These are phyloP conservation scores for Pseudophaeomoniella oleicola DNA, from an alignment of 2,329 filamentous ascomycete genomes.

Conservation along the genomic window DNA sequence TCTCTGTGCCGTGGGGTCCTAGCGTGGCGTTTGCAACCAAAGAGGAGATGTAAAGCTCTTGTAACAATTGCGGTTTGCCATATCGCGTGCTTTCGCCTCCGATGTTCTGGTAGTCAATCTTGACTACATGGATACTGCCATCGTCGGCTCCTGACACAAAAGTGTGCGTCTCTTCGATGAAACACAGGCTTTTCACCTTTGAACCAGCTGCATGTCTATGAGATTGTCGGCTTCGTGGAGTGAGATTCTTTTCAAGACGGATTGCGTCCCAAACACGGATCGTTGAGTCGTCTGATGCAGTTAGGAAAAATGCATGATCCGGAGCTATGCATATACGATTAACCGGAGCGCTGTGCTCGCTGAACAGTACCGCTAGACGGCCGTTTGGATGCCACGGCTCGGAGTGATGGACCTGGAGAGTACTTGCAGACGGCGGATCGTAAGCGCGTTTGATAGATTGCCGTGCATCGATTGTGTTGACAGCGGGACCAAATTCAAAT, in stretches of 20 bases:
- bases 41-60: conserved; percentile 62
- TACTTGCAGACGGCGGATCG: conserved; percentile 28
- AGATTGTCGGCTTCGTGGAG: conserved; percentile 73
- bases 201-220: conserved; percentile 59
- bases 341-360: conserved; percentile 71
- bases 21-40: conserved; percentile 6
- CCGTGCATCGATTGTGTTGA: conserved; percentile 48
- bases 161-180: conserved; percentile 85
- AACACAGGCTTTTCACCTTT: conserved; percentile 68
- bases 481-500: conserved; percentile 60
- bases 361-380: conserved; percentile 71
- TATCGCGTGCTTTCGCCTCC: conserved; percentile 53
- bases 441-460: conserved; percentile 39
- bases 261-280: conserved; percentile 90
- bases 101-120: conserved; percentile 52
- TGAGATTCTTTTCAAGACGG: conserved; percentile 79
- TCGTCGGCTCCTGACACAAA: conserved; percentile 86
- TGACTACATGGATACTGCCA: conserved; percentile 78
- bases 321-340: conserved; percentile 71
- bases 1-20: conserved; percentile 39
- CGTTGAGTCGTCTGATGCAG: conserved; percentile 76
- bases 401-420: conserved; percentile 14
- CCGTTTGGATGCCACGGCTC: conserved; percentile 73
- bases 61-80: conserved; percentile 58
- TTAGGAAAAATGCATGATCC: conserved; percentile 90